Conservation (phyloP, 805 yeast genomes). For the Kodamaea kakaduensis region DNA sequence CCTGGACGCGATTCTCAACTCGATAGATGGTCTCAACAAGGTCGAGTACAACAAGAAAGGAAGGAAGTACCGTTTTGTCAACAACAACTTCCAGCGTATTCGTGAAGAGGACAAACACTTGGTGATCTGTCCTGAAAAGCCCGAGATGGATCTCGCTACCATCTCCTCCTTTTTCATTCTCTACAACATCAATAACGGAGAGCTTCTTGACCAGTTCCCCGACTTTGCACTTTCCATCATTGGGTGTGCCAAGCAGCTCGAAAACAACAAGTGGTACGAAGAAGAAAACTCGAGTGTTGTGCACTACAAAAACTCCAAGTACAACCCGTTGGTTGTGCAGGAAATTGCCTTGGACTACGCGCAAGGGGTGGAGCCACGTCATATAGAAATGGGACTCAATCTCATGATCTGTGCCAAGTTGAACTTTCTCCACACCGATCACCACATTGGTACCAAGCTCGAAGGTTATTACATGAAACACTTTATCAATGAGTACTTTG, state of each 20-base stretch:
- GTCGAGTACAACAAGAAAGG: constrained; percentile 42
- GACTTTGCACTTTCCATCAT: constrained; percentile 46
- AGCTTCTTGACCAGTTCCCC: constrained; percentile 29
- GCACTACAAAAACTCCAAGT: constrained; percentile 29
- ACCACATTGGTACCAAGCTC: constrained; percentile 47
- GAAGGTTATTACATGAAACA: constrained; percentile 44
- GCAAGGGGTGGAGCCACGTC: constrained; percentile 25
- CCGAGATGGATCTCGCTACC: constrained; percentile 31
- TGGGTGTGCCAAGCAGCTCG: constrained; percentile 49
- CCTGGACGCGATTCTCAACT: constrained; percentile 33
- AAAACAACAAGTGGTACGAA: constrained; percentile 48
- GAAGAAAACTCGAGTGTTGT: constrained; percentile 41
- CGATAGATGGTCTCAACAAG: constrained; percentile 30
- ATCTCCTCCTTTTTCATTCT: constrained; percentile 44
- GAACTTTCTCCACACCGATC: constrained; percentile 54
- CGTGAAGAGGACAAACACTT: constrained; percentile 48
- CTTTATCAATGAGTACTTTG: constrained; percentile 37
- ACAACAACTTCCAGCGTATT: constrained; percentile 46
- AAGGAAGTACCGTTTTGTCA: constrained; percentile 45
- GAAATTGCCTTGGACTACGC: constrained; percentile 32
- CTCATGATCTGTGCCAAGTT: constrained; percentile 45
- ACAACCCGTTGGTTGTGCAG: constrained; percentile 26
- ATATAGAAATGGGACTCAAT: constrained; percentile 40
- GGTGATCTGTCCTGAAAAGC: constrained; percentile 32
- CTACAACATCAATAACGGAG: constrained; percentile 31